Conservation (phyloP, 2,329 filamentous ascomycete genomes). For the Rhexocercosporidium sp. region DNA sequence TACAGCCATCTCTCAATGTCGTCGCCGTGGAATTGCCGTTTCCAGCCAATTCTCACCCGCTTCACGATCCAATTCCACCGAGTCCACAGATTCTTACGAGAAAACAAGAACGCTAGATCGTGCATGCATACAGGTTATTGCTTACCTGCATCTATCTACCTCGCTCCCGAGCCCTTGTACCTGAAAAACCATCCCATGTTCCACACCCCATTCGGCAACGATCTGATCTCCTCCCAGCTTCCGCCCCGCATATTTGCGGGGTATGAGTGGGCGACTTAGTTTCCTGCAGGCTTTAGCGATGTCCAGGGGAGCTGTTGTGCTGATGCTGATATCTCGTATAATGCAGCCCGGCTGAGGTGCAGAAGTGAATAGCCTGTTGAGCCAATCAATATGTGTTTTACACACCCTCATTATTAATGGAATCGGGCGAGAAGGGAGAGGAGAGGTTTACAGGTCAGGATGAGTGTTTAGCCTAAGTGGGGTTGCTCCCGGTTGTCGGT, state of each 20-base stretch:
- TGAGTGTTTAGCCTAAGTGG: neutral
- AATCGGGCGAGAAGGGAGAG: neutral
- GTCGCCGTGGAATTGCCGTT: slow-evolving; percentile 15
- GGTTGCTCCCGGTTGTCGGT: neutral
- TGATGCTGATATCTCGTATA: neutral
- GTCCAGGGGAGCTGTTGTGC: neutral
- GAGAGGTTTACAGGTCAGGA: too few relatives aligned
- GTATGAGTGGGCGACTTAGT: neutral
- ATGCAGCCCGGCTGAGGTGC: neutral
- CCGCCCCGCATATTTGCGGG: neutral
- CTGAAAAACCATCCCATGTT: slow-evolving; percentile 6
- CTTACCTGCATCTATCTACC: slow-evolving; percentile 3
- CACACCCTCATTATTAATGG: neutral
- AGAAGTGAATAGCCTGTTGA: neutral
- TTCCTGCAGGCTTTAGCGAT: neutral
- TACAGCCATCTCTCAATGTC: too few relatives aligned
- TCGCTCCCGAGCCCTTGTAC: neutral
- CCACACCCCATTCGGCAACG: neutral
- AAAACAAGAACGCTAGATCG: neutral
- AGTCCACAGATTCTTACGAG: neutral
- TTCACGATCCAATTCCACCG: neutral
- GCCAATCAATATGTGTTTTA: neutral
- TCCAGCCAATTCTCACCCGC: neutral
- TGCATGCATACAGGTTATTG: slow-evolving; percentile 6
- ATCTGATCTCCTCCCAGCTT: neutral